Evolutionary conservation across 352 stramenopile species (phyloP).

Genomic region (Globisporangium recalcitrans): DNA sequence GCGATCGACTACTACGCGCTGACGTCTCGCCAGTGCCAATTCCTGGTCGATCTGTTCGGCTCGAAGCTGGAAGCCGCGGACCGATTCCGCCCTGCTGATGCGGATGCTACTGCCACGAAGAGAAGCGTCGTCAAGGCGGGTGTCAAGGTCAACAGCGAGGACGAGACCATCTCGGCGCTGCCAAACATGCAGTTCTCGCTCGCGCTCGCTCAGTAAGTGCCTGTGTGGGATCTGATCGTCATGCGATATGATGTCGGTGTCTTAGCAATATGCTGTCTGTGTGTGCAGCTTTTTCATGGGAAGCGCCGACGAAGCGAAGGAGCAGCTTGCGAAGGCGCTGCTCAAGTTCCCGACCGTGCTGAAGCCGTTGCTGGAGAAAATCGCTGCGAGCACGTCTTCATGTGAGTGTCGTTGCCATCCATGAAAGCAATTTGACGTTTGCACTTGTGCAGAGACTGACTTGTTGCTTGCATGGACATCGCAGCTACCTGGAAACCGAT

Average conservation of each 20-base stretch:
- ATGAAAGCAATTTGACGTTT: too few relatives aligned
- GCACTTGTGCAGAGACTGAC: too few relatives aligned
- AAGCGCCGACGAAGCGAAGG: constrained; percentile 51
- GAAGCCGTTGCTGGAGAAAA: constrained; percentile 72
- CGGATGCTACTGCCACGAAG: constrained; percentile 8
- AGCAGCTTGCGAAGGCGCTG: constrained; percentile 51
- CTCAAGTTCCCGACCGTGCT: constrained; percentile 67
- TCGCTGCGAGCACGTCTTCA: constrained; percentile 57
- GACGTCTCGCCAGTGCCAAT: constrained; percentile 74
- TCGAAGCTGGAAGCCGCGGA: constrained; percentile 61
- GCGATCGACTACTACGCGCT: constrained; percentile 83
- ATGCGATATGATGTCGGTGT: neutral
- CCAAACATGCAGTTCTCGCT: constrained; percentile 77
- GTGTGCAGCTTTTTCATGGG: constrained; percentile 52
- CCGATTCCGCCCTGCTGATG: constrained; percentile 24
- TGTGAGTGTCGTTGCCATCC: constrained; percentile 27
- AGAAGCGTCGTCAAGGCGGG: constrained; percentile 16
- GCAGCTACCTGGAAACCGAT: constrained; percentile 68
- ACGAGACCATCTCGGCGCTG: constrained; percentile 32
- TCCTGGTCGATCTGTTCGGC: constrained; percentile 56
- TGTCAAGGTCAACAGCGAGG: constrained; percentile 17
- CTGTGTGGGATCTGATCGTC: neutral
- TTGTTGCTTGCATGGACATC: neutral
- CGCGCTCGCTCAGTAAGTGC: constrained; percentile 59
- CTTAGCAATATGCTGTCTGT: neutral